Conservation (phyloP, 2,329 filamentous ascomycete species). For the Hypocreales sp. region DNA sequence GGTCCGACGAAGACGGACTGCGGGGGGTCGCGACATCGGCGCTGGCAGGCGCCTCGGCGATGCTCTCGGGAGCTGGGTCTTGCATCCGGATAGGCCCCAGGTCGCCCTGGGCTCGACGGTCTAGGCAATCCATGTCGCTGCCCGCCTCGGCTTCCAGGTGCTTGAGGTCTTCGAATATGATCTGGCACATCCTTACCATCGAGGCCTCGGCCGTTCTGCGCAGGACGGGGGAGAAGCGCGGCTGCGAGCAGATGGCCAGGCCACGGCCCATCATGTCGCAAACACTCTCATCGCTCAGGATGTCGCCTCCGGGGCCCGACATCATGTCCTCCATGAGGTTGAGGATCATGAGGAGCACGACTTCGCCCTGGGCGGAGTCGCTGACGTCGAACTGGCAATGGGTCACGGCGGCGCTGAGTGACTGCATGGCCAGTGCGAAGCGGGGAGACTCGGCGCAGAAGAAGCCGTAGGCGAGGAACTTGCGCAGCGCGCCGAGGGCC, state of each 20-base stretch:
- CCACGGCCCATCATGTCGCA: constrained; percentile 99
- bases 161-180: constrained; percentile 89
- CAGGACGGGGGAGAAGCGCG: constrained; percentile 77
- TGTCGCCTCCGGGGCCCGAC: constrained; percentile 77
- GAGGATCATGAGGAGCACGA: constrained; percentile 84
- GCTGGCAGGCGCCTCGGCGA: constrained; percentile 2
- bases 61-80: constrained; percentile 18
- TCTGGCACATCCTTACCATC: constrained; percentile 98
- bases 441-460: constrained; percentile 74
- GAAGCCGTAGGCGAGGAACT: constrained; percentile 92
- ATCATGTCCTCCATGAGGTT: constrained; percentile 99
- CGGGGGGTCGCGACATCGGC: constrained; percentile 1
- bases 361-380: constrained; percentile 87
- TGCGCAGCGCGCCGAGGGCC: constrained; percentile 82
- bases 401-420: constrained; percentile 85
- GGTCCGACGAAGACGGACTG: not conserved
- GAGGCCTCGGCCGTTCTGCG: constrained; percentile 86
- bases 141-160: constrained; percentile 65
- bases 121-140: constrained; percentile 48
- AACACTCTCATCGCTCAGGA: constrained; percentile 94
- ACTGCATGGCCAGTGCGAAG: constrained; percentile 83
- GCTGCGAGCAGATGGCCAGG: constrained; percentile 91
- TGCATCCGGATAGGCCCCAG: constrained; percentile 75
- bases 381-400: constrained; percentile 96
- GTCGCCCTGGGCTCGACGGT: constrained; percentile 50